A percentile compares a stretch with the other conserved stretches of the same genome.
Conservation (phyloP, 805 yeast species). For the Ogataea polymorpha region DNA sequence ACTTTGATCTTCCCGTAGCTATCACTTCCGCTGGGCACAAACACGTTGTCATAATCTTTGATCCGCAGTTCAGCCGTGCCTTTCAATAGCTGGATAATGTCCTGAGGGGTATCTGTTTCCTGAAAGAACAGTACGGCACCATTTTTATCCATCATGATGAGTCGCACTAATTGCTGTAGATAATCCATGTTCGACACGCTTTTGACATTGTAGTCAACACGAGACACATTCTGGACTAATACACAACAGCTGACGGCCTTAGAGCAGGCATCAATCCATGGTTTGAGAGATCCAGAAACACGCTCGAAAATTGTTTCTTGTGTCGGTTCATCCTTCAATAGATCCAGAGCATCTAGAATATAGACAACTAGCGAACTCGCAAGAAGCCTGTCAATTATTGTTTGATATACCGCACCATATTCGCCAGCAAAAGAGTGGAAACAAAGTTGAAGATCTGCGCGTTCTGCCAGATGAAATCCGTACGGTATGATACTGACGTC, state of each 20-base stretch:
- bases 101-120: not conserved
- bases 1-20: constrained; percentile 47
- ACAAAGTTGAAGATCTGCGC: constrained; percentile 6
- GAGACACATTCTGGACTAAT: constrained; percentile 11
- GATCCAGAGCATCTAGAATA: not conserved
- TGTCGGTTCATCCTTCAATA: not conserved
- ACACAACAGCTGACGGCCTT: not conserved
- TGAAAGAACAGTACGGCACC: constrained; percentile 14
- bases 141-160: constrained; percentile 12
- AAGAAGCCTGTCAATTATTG: not conserved
- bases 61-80: constrained; percentile 4
- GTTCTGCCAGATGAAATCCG: constrained; percentile 12
- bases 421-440: constrained; percentile 12
- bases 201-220: constrained; percentile 17
- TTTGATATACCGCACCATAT: not conserved
- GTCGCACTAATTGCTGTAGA: constrained; percentile 26
- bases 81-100: not conserved
- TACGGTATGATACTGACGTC: constrained; percentile 6
- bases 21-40: constrained; percentile 51
- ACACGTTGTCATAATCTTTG: constrained; percentile 18
- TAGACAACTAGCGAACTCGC: not conserved
- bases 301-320: not conserved
- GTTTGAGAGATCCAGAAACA: not conserved
- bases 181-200: constrained; percentile 22
- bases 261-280: not conserved